Evolutionary conservation across 2,329 filamentous ascomycete species (phyloP).

Genomic region (Calonectria pseudoreteaudii): DNA sequence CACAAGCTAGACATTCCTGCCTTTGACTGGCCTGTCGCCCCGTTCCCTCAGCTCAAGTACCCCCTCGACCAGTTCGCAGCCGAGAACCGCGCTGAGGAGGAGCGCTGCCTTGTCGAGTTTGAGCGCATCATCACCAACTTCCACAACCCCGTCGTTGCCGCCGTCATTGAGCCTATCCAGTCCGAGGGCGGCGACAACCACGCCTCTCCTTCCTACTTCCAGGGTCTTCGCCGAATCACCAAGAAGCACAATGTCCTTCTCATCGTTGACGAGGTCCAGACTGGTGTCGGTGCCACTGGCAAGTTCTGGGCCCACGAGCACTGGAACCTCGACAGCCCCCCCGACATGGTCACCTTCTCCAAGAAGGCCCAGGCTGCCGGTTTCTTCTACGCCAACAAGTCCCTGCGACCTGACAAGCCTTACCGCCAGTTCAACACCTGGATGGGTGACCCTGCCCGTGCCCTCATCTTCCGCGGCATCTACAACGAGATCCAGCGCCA

Average conservation of each 20-base stretch:
- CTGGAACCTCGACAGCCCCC: conserved; percentile 82
- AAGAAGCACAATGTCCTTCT: conserved; percentile 80
- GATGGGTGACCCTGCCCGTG: conserved; percentile 91
- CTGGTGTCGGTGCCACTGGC: conserved; percentile 89
- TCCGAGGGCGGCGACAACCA: conserved; percentile 95
- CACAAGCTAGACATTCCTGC: conserved; percentile 95
- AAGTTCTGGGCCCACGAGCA: conserved; percentile 97
- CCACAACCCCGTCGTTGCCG: conserved; percentile 81
- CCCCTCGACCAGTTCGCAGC: conserved; percentile 81
- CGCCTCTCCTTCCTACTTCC: conserved; percentile 87
- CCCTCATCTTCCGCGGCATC: conserved; percentile 86
- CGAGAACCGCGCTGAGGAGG: conserved; percentile 84
- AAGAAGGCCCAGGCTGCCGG: conserved; percentile 89
- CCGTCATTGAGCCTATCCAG: conserved; percentile 89
- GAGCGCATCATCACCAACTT: conserved; percentile 82
- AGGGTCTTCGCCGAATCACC: conserved; percentile 81
- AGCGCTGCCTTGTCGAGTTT: conserved; percentile 82
- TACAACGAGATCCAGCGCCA: conserved; percentile 80
- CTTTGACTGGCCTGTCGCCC: conserved; percentile 92
- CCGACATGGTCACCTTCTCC: conserved; percentile 94
- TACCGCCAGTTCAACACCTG: conserved; percentile 97
- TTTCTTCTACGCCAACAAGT: conserved; percentile 91
- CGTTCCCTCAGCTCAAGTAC: conserved; percentile 87
- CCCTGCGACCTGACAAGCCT: conserved; percentile 87
- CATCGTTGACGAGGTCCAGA: conserved; percentile 91